Evolutionary conservation across 768 basidiomycete species (phyloP).

Genomic region (Bullera alba): DNA sequence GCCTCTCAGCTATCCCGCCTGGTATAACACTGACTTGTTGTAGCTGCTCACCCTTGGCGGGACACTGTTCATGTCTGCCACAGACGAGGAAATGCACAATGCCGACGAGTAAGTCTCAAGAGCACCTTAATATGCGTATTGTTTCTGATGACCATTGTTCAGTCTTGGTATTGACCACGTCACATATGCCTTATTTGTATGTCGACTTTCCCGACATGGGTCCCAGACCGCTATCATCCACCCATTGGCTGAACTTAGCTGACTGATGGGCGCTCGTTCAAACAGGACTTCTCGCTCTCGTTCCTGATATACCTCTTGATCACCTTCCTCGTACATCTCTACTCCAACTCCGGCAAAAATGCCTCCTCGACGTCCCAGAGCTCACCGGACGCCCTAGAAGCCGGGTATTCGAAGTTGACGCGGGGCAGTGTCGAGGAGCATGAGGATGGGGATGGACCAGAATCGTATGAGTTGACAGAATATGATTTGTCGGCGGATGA

Average conservation of each 20-base stretch:
- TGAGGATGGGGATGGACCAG: conserved; percentile 23
- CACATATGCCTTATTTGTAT: conserved; percentile 75
- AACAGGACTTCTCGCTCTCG: conserved; percentile 54
- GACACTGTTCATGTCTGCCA: conserved; percentile 82
- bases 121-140: too few species aligned
- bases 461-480: conserved; percentile 25
- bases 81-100: conserved; percentile 77
- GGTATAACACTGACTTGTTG: background rate
- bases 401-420: conserved; percentile 30
- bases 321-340: conserved; percentile 63
- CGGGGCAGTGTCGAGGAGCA: background rate
- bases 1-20: background rate
- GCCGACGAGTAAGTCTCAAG: conserved; percentile 51
- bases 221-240: too few species aligned
- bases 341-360: conserved; percentile 42
- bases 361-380: conserved; percentile 5
- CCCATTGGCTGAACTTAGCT: too few species aligned
- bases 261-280: too few species aligned
- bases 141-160: background rate
- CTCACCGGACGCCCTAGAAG: conserved; percentile 7
- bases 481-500: conserved; percentile 14
- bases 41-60: conserved; percentile 35
- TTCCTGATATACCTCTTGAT: conserved; percentile 73
- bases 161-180: conserved; percentile 75
- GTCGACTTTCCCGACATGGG: conserved; percentile 54